A percentile compares a stretch with the other conserved stretches of the same genome.
phyloP scores from a whole-genome alignment of 352 stramenopile species.

The Peronospora farinosa region DNA sequence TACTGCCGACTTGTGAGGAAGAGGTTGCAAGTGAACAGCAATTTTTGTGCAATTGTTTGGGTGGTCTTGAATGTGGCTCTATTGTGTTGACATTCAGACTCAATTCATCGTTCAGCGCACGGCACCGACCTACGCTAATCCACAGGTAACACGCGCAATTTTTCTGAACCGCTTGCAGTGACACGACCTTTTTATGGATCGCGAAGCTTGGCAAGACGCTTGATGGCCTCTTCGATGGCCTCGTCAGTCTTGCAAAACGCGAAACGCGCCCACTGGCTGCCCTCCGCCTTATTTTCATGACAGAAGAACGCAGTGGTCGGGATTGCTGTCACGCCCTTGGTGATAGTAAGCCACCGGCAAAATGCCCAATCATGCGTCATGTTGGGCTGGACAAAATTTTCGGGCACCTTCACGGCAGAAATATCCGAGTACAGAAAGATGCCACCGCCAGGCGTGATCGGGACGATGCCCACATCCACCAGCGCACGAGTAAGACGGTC shows the following conservation, averaged over 20 bases:
- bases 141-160: no score
- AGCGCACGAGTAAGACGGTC: constrained; percentile 52
- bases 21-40: no score
- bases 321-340: constrained; percentile 89
- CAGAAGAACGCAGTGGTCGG: constrained; percentile 90
- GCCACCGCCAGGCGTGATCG: constrained; percentile 54
- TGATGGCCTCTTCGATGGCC: constrained; percentile 88
- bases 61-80: no score
- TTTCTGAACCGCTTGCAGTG: neutral
- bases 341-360: constrained; percentile 88
- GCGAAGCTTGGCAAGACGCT: constrained; percentile 41
- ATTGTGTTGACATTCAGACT: no score
- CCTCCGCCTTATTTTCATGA: constrained; percentile 61
- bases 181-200: constrained; percentile 17
- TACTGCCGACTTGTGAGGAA: no score
- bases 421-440: constrained; percentile 84
- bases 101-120: no score
- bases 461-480: constrained; percentile 49
- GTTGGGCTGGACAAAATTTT: constrained; percentile 36
- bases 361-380: constrained; percentile 89
- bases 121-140: no score
- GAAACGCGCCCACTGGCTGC: constrained; percentile 84
- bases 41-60: no score
- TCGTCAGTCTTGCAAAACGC: constrained; percentile 96
- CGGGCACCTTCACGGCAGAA: constrained; percentile 51